These are phyloP conservation scores for Mediolabrus comicus DNA, from an alignment of 108 stramenopile genomes.

Conservation along the genomic window DNA sequence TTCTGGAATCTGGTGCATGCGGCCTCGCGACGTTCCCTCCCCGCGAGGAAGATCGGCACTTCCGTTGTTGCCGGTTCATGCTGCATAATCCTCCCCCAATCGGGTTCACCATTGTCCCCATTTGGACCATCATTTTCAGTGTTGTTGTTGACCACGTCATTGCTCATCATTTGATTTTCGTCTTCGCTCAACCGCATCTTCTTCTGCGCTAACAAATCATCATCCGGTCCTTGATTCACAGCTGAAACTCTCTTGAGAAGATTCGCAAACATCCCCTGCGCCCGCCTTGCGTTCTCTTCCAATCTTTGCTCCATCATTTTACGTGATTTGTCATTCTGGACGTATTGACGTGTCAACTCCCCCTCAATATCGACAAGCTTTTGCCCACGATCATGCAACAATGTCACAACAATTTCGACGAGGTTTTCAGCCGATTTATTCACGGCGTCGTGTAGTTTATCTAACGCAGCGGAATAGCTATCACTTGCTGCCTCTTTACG, in stretches of 20 bases:
- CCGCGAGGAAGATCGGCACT: slow-evolving; percentile 36
- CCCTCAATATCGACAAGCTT: slow-evolving; percentile 37
- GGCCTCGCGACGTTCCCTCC: slow-evolving; percentile 17
- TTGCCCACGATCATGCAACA: slow-evolving; percentile 19
- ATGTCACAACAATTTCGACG: slow-evolving; percentile 23
- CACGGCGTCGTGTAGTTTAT: slow-evolving; percentile 32
- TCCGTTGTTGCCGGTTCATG: slow-evolving; percentile 48
- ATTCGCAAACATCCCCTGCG: slow-evolving; percentile 48
- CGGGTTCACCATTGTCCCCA: slow-evolving; percentile 24
- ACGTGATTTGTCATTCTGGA: slow-evolving; percentile 34
- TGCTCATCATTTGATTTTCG: background rate
- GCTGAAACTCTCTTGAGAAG: slow-evolving; percentile 44
- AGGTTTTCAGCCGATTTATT: slow-evolving; percentile 27
- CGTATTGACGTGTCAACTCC: slow-evolving; percentile 36
- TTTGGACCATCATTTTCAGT: background rate
- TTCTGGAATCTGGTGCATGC: slow-evolving; percentile 27
- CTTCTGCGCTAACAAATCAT: slow-evolving; percentile 18
- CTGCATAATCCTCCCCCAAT: slow-evolving; percentile 40
- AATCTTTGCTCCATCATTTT: slow-evolving; percentile 41
- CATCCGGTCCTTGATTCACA: slow-evolving; percentile 7
- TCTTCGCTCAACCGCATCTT: slow-evolving; percentile 3
- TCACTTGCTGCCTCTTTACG: slow-evolving; percentile 26
- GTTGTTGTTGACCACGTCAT: background rate
- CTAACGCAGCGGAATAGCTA: slow-evolving; percentile 38
- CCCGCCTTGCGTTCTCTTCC: slow-evolving; percentile 37